Conservation (phyloP, 1,139 yeast genomes). For the Diutina siamensis region DNA sequence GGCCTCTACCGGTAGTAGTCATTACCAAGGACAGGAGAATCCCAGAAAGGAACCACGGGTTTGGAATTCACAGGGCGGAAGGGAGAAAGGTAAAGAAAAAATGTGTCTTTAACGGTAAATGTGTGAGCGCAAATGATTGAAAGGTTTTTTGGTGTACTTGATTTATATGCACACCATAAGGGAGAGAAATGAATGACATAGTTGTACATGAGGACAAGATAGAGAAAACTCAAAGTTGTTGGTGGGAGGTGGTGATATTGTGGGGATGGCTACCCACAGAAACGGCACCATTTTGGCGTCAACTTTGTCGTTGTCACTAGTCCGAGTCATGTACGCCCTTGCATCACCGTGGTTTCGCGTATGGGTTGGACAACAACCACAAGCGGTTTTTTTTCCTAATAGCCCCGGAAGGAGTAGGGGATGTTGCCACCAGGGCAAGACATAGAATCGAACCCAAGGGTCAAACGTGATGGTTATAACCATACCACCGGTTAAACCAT, state of each 20-base stretch:
- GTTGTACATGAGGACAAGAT: not conserved
- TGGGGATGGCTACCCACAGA: too few species aligned
- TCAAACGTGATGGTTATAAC: too few species aligned
- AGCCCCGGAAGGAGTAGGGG: not conserved
- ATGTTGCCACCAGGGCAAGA: too few species aligned
- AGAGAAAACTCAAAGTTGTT: too few species aligned
- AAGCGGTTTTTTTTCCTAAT: not conserved
- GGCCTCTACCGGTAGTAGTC: conserved; percentile 5
- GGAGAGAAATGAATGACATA: not conserved
- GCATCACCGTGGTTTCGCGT: not conserved
- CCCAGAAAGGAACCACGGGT: not conserved
- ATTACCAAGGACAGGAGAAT: not conserved
- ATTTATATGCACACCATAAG: not conserved
- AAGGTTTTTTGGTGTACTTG: not conserved
- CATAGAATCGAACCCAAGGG: too few species aligned
- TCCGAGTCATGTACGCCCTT: too few species aligned
- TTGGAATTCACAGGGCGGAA: not conserved
- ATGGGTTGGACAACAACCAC: not conserved
- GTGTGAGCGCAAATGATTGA: not conserved
- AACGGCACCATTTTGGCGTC: not conserved
- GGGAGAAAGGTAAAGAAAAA: not conserved
- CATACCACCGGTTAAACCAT: too few species aligned
- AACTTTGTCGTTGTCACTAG: too few species aligned
- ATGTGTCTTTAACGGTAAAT: not conserved
- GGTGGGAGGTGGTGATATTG: too few species aligned